Evolutionary conservation across 192 early-diverging fungal species (phyloP), one percentile per base, ranked within the genome.

Genomic region (Globomyces pollinis-pini): DNA sequence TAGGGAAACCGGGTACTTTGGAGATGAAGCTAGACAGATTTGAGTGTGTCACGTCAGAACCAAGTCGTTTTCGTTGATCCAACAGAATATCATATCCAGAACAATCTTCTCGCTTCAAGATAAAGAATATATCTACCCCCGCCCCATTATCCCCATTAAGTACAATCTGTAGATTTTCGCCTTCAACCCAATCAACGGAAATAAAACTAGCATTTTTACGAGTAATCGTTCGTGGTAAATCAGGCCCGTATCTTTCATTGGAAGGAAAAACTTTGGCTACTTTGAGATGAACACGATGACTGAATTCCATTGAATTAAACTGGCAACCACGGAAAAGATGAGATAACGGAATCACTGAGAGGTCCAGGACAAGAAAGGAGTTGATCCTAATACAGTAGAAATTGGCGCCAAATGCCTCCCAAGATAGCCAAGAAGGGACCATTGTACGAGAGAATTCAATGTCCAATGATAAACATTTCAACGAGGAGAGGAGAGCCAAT

Each of bases 341-440:
- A 12, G 38, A 50, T 8, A 60, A 16, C 26, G 1, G 16, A 50
- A 60, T 2, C 49, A 47, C 26, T 31, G 21, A 16, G 4, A 6
- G 1, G 12, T 53, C 59, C 59, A 60, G 49, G 1, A 57, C 43
- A 54, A 60, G 59, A 60, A 60, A 60, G 1, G 59, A 60, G 43
- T 60, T 60, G 59, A 60, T 60, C 24, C 59, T 0, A 18, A 60
- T 20, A 29, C 59, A 60, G 18, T 60, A 60, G 59, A 60, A 60
- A 60, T 60, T 45, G 8, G 59, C 59, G 3, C 50, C 59, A 57
- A 60, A 60, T 18, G 59, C 49, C 59, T 60, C 55, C 50, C 55
- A 57, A n/a, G 59, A 60, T 1, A 60, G 20, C 59, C 59, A 57
- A 4, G 50, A 11, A 60, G 50, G 59, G 18, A 57, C 54, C 32